Percentiles rank a stretch among this genome's conserved stretches.
These are phyloP conservation scores for Camelina neglecta DNA, from an alignment of 345 rosid species.

Conservation along the genomic window DNA sequence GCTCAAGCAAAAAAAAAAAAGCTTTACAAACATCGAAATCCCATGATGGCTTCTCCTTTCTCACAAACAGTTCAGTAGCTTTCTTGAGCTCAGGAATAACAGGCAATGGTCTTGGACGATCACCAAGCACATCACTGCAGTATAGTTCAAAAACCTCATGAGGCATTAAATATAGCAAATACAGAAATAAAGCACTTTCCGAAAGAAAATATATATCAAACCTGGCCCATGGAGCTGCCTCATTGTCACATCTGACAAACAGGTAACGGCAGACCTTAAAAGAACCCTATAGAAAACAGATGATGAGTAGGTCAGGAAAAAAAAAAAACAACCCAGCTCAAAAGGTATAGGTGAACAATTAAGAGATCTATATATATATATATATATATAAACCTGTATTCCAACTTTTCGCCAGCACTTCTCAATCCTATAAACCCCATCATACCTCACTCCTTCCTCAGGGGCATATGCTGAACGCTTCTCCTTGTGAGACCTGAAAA, in stretches of 20 bases:
- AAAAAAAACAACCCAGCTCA: neutral
- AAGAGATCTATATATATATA: neutral
- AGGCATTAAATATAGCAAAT: neutral
- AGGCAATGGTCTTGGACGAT: slow-evolving; percentile 71
- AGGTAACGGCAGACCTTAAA: slow-evolving; percentile 71
- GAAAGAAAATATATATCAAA: slow-evolving; percentile 27
- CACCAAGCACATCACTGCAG: slow-evolving; percentile 71
- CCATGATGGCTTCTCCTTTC: slow-evolving; percentile 71
- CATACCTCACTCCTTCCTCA: slow-evolving; percentile 69
- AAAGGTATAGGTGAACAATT: neutral
- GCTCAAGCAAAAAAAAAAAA: neutral
- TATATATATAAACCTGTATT: slow-evolving; percentile 46
- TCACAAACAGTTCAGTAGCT: slow-evolving; percentile 57
- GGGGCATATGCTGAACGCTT: slow-evolving; percentile 83
- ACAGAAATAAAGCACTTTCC: neutral
- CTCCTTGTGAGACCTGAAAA: slow-evolving; percentile 73
- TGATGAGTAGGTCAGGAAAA: slow-evolving; percentile 15
- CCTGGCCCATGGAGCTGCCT: slow-evolving; percentile 88
- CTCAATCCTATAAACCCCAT: slow-evolving; percentile 78
- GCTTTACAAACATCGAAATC: slow-evolving; percentile 62
- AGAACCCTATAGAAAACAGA: slow-evolving; percentile 48
- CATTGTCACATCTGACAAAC: slow-evolving; percentile 83
- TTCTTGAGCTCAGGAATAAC: slow-evolving; percentile 53
- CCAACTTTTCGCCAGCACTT: slow-evolving; percentile 81
- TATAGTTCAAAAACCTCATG: neutral